Conservation (phyloP, 768 basidiomycete species). For the Royoungia palumana region DNA sequence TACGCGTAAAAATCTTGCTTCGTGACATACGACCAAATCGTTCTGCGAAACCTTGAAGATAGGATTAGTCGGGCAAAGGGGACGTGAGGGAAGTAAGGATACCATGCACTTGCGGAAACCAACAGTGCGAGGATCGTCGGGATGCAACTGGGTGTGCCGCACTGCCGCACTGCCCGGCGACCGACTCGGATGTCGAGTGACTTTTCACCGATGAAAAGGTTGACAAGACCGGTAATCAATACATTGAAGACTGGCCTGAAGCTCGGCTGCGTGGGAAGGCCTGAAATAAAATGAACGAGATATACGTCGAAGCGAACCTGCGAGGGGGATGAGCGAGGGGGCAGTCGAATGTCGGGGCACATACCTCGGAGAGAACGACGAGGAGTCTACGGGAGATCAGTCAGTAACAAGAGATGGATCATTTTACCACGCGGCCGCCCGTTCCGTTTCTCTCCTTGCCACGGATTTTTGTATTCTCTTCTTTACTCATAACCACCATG, state of each 20-base stretch:
- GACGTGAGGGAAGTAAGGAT: constrained; percentile 3
- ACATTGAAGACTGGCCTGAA: constrained; percentile 57
- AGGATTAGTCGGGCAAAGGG: not conserved
- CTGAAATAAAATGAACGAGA: constrained; percentile 47
- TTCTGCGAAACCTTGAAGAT: constrained; percentile 60
- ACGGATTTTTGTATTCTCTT: constrained; percentile 17
- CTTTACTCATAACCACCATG: constrained; percentile 37
- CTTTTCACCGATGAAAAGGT: constrained; percentile 55
- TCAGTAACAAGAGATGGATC: not conserved
- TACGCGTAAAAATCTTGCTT: constrained; percentile 63
- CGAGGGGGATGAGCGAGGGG: not conserved
- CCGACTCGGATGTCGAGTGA: constrained; percentile 41
- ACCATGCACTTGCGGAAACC: constrained; percentile 66
- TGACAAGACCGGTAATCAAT: constrained; percentile 65
- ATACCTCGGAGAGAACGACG: constrained; percentile 60
- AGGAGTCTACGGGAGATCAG: constrained; percentile 39
- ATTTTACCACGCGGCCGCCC: constrained; percentile 7
- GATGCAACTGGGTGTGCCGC: constrained; percentile 51
- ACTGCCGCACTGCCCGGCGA: constrained; percentile 61
- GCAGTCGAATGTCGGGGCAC: constrained; percentile 7
- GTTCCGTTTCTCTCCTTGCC: constrained; percentile 34
- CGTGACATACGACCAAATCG: constrained; percentile 69
- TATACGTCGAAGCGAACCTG: constrained; percentile 72
- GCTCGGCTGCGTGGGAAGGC: constrained; percentile 52
- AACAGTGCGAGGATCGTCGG: constrained; percentile 64